Base-by-base conservation (phyloP, 108 stramenopile genomes). In the Cyclotella sp. region DNA sequence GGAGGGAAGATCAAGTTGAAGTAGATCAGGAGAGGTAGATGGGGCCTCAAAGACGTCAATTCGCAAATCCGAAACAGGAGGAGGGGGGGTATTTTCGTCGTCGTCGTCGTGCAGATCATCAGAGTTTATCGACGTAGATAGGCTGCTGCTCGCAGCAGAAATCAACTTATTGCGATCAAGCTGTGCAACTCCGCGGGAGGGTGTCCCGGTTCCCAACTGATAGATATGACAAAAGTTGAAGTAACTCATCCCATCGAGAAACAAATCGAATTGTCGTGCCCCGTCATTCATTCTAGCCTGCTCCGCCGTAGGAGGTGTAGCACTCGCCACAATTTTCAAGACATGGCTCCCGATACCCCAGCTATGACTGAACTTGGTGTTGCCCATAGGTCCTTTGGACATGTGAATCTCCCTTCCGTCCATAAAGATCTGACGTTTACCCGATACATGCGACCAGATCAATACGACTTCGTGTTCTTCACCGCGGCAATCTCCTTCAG, bases 221-320 rank as follows among this genome's bases (percentile, higher is more conserved):
- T 81, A 96, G 58, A 96, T 87, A 40, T 87, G 84, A 54, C 88
- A 89, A 82, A 96, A 85, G 39, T 84, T 63, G 64, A 86, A 93
- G 78, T 85, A 95, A 53, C 87, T 84, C 70, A 89, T 75, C 16
- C 93, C 93, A 70, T 96, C 92, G 30, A 96, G 64, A 34, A 72
- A 57, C 55, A 96, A 70, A 72, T 96, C 93, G 71, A 92, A 94
- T 62, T 91, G 91, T 29, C 79, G 71, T 24, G 69, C 15, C 15
- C 28, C 58, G 21, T 39, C 46, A 28, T 61, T 52, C 21, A 11
- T 52, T 40, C 28, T 43, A 14, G 45, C 46, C 13, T 51, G 44
- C 22, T 74, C 62, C n/a, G 42, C 70, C 59, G 75, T 49, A 12
- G 84, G 73, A 0, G 86, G 83, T 1, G 87, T 67, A 24, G 84